Evolutionary conservation across 2,329 filamentous ascomycete species (phyloP), one percentile per base, ranked within the genome.

Genomic region (Arthrinium phaeospermum): DNA sequence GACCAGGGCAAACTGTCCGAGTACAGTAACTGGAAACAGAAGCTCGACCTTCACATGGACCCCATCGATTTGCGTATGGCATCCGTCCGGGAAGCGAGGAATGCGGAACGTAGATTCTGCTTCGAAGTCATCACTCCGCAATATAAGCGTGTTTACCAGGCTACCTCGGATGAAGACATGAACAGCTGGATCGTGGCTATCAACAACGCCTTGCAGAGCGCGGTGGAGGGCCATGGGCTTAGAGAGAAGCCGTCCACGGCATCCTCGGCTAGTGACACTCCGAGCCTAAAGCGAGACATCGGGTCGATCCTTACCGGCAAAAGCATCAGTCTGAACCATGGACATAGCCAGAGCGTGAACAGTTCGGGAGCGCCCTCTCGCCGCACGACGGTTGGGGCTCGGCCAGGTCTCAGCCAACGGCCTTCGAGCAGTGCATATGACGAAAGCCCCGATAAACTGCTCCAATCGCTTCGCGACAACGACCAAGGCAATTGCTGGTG

Each of bases 1-100:
- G 97, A 98, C 80, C 95, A 98, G 82, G 96, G 96, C 34, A 98
- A 96, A 81, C 88, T 99, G 22, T 98, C 96, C 1, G 96, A 99
- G 80, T 99, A 99, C 83, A 98, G 95, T 81, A 98, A 99, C 81
- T 99, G 96, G 96, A 99, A 99, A 83, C 94, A 99, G 81, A 96
- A 91, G 81, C 89, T 99, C 34, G 96, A 99, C 82, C 86, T 98
- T 37, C 97, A 99, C 81, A 98, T 98, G 91, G 96, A 98, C 1
- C 96, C 96, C 0, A 98, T 99, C 75, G 97, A 99, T 81, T 86
- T 99, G 67, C 93, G 96, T 47, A 96, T 98, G 91, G 96, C 96
- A 13, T 98, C 96, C 22, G 97, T 99, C 22, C 91, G 96, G 72
- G 96, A 99, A 84, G 96, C 97, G 53, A 92, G 96, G 34, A 98